Evolutionary conservation across 2,329 filamentous ascomycete species (phyloP).

Genomic region (Verticillium nubilum): DNA sequence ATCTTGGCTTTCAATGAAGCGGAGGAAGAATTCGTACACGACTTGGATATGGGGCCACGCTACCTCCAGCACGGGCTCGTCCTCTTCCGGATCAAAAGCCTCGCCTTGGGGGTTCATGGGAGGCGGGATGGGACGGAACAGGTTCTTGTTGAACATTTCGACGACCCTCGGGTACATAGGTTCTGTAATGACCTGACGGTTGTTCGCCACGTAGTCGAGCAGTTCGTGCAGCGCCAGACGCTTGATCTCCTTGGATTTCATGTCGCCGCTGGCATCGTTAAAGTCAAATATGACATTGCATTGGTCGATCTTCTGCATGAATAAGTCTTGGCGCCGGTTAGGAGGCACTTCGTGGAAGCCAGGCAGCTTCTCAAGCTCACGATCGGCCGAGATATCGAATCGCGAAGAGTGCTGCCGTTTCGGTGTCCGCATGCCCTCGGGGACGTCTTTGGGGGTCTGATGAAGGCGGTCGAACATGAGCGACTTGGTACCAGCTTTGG

Average conservation of each 20-base stretch:
- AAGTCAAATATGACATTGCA: slow-evolving; percentile 99
- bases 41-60: slow-evolving; percentile 99
- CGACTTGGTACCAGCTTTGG: slow-evolving; percentile 86
- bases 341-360: slow-evolving; percentile 97
- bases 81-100: slow-evolving; percentile 96
- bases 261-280: slow-evolving; percentile 94
- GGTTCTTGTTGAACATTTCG: slow-evolving; percentile 98
- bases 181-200: slow-evolving; percentile 96
- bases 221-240: slow-evolving; percentile 90
- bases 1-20: slow-evolving; percentile 98
- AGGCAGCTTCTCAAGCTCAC: slow-evolving; percentile 93
- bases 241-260: slow-evolving; percentile 99
- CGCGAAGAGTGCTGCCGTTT: slow-evolving; percentile 96
- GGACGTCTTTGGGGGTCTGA: slow-evolving; percentile 91
- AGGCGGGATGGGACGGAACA: slow-evolving; percentile 94
- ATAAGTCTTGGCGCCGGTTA: slow-evolving; percentile 89
- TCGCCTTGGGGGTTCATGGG: slow-evolving; percentile 97
- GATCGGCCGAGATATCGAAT: slow-evolving; percentile 95
- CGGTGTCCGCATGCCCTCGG: slow-evolving; percentile 89
- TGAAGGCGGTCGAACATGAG: slow-evolving; percentile 84
- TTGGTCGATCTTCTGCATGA: slow-evolving; percentile 99
- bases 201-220: slow-evolving; percentile 97
- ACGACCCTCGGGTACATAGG: slow-evolving; percentile 98
- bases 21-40: slow-evolving; percentile 97
- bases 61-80: slow-evolving; percentile 95